These are phyloP conservation scores for Leptographium wingfieldii DNA, from an alignment of 2,329 filamentous ascomycete species.

Conservation along the genomic window DNA sequence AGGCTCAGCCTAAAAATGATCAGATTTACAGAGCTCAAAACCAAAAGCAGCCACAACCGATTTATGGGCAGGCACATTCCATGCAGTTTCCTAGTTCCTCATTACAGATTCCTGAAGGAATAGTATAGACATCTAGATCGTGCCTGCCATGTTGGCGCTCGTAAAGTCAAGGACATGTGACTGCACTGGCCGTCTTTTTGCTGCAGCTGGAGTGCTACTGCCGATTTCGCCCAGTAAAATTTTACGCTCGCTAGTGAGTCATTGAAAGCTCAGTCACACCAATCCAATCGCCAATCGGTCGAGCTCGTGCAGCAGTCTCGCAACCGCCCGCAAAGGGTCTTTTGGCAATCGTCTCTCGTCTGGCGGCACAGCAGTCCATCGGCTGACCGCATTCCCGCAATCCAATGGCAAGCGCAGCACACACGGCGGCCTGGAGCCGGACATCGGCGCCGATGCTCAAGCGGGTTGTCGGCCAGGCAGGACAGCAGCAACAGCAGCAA, in stretches of 20 bases:
- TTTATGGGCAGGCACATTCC: not conserved
- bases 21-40: not conserved
- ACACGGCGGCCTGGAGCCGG: not conserved
- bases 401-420: not conserved
- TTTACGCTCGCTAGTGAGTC: not conserved
- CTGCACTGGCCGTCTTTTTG: not conserved
- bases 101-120: not conserved
- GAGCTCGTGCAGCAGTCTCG: not conserved
- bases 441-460: not conserved
- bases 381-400: not conserved
- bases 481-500: not conserved
- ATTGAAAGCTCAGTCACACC: not conserved
- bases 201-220: not conserved
- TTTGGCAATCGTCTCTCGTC: not conserved
- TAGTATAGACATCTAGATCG: not conserved
- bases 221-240: not conserved
- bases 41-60: not conserved
- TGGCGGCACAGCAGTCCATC: not conserved
- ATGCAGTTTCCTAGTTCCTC: not conserved
- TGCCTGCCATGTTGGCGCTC: not conserved
- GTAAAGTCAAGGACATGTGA: not conserved
- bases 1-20: not conserved
- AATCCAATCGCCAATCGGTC: not conserved
- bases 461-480: not conserved
- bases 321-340: not conserved